Evolutionary conservation across 306 rosid genomes (phyloP).

Genomic region (Lathyrus tuberosus): DNA sequence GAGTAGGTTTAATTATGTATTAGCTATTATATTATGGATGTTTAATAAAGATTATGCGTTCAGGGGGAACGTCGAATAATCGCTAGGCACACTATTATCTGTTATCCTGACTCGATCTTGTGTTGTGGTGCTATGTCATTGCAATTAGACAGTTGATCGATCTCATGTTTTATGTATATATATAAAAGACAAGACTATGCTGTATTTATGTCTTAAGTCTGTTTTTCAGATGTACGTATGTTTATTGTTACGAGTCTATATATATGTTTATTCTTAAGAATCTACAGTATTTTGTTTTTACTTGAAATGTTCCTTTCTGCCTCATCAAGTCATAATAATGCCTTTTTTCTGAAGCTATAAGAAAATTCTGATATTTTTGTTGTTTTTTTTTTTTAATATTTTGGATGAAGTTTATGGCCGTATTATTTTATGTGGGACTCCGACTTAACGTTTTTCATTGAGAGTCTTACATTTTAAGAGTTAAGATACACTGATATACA

Average conservation of each 20-base stretch:
- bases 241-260: neutral
- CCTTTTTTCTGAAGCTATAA: no score
- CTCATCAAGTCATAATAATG: neutral
- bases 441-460: no score
- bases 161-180: constrained; percentile 13
- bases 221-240: neutral
- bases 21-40: neutral
- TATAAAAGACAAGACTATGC: neutral
- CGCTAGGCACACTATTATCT: constrained; percentile 12
- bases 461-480: no score
- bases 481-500: no score
- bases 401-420: no score
- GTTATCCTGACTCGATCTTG: neutral
- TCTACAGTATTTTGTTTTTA: neutral
- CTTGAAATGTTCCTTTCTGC: neutral
- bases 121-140: constrained; percentile 32
- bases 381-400: no score
- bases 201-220: neutral
- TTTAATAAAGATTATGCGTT: neutral
- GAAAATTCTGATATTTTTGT: no score
- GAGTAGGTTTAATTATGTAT: constrained; percentile 47
- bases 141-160: constrained; percentile 27
- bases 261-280: no score
- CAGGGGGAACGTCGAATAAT: constrained; percentile 4
- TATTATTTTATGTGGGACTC: no score